phyloP scores from a whole-genome alignment of 148 eudicot species.

The Fagopyrum esculentum region DNA sequence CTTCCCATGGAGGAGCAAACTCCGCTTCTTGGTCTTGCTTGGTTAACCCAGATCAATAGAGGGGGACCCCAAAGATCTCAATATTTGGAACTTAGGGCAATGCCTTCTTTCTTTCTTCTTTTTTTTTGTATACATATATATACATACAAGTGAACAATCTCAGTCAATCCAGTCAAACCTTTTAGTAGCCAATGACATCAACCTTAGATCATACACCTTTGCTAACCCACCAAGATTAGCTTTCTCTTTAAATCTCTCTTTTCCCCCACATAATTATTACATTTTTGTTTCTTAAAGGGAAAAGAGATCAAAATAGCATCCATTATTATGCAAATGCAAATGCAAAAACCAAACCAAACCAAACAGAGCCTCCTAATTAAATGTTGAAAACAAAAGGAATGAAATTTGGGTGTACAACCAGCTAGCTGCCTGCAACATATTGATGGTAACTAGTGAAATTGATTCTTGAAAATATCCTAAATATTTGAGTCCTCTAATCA shows the following conservation, averaged over 20 bases:
- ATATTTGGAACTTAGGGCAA: constrained; percentile 13
- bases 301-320: neutral
- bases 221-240: constrained; percentile 18
- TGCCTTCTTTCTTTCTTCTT: neutral
- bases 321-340: constrained; percentile 1
- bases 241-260: constrained; percentile 5
- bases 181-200: constrained; percentile 54
- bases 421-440: neutral
- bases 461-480: neutral
- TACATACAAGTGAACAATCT: constrained; percentile 16
- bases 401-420: neutral
- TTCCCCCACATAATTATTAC: constrained; percentile 9
- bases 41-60: neutral
- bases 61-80: constrained; percentile 18
- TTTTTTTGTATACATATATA: neutral
- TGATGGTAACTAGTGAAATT: neutral
- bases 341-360: neutral
- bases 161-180: constrained; percentile 63
- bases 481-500: neutral
- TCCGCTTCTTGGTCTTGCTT: neutral
- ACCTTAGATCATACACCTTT: constrained; percentile 34
- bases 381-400: neutral
- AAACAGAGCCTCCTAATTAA: neutral
- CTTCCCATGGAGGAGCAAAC: constrained; percentile 7
- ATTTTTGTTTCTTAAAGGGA: constrained; percentile 5